A percentile compares a stretch with the other conserved stretches of the same genome.
These are phyloP conservation scores for Hanseniaspora uvarum DNA, from an alignment of 1,139 yeast species.

Conservation along the genomic window DNA sequence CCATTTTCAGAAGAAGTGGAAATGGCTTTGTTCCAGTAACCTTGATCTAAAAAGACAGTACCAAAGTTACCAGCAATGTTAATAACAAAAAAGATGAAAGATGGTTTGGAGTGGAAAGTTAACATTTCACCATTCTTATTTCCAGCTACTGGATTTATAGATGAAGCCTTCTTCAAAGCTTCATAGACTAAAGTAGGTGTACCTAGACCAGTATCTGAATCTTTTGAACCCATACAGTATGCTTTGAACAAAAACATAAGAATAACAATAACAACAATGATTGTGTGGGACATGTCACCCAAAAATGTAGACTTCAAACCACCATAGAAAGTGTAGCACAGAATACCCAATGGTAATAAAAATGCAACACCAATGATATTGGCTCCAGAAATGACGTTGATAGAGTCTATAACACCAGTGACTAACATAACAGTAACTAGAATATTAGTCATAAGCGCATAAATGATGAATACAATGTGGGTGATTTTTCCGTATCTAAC, in stretches of 20 bases:
- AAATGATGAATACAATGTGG: conserved; percentile 60
- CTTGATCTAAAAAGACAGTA: conserved; percentile 78
- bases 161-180: conserved; percentile 47
- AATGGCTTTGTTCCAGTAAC: conserved; percentile 84
- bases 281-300: conserved; percentile 74
- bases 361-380: conserved; percentile 70
- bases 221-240: conserved; percentile 36
- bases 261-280: conserved; percentile 50
- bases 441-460: conserved; percentile 77
- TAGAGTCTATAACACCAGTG: conserved; percentile 77
- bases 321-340: conserved; percentile 72
- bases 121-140: conserved; percentile 67
- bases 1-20: conserved; percentile 60
- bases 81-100: conserved; percentile 75
- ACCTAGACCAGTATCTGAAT: conserved; percentile 48
- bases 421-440: conserved; percentile 80
- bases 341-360: conserved; percentile 72
- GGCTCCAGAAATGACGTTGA: conserved; percentile 73
- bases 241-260: conserved; percentile 54
- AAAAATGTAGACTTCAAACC: conserved; percentile 85
- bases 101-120: conserved; percentile 67
- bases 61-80: conserved; percentile 82
- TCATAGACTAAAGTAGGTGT: conserved; percentile 78
- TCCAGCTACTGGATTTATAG: conserved; percentile 53
- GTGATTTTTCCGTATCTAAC: conserved; percentile 61